Base-by-base conservation (phyloP, 1,284 basidiomycete genomes). In the Cystobasidium pallidum region DNA sequence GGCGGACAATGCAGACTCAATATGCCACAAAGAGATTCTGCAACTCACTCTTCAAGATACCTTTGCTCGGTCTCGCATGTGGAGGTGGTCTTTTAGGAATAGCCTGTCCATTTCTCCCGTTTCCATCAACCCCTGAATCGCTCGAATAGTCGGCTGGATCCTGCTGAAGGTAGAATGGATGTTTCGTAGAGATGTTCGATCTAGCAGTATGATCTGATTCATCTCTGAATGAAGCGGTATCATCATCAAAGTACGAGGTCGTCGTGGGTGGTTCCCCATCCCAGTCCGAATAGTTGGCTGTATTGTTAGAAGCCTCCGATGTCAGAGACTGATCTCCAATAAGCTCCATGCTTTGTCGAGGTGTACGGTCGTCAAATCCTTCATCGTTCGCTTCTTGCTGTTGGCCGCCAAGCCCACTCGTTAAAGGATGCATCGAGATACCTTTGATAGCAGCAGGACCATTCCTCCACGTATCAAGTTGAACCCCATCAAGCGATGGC, bases 41-140 rank as follows among this genome's bases (percentile, higher is more conserved):
- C 34, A 3, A 86, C 89, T 79, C 79, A 93, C 93, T 84, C 85
- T 96, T 97, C 75, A 98, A 83, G 76, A 98, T 97, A 43, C 94
- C 90, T 81, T 87, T 91, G 54, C 87, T 83, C 7, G 94, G 92
- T 76, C 82, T 79, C 83, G 85, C 64, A 86, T 82, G 81, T 85
- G 24, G 28, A 86, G 72, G 88, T 82, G 79, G 89, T 88, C 75
- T 85, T 85, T 66, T 75, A 80, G 77, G 79, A 80, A 86, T 89
- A 89, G 88, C 92, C 61, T 87, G 84, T 80, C 83, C 85, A 80
- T 85, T 89, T 76, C 88, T 88, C 58, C 76, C 81, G 76, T 71
- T 88, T 58, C 76, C 81, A 77, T 71, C 81, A 79, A 58, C 78
- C 78, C 67, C 80, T 73, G 80, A 80, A 49, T 80, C 81, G 70